Evolutionary conservation across 495 filamentous ascomycete species (phyloP).

Genomic region (Penicillium psychrofluorescens): DNA sequence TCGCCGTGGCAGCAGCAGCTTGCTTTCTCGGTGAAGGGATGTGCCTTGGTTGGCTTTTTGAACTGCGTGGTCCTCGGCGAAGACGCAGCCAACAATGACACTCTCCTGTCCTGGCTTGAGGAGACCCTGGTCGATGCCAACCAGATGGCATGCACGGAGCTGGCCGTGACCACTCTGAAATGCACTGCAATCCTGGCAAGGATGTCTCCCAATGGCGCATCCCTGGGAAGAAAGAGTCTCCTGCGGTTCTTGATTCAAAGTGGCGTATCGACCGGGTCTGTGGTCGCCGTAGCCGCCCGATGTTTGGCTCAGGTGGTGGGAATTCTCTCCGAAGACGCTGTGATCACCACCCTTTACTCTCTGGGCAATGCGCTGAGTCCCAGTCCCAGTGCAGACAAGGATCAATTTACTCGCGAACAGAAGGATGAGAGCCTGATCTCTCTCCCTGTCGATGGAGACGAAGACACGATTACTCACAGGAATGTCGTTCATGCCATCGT

Average conservation of each 20-base stretch:
- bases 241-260: conserved; percentile 80
- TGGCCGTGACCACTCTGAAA: conserved; percentile 72
- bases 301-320: conserved; percentile 74
- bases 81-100: conserved; percentile 68
- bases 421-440: conserved; percentile 72
- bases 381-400: conserved; percentile 35
- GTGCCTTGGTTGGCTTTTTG: conserved; percentile 73
- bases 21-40: conserved; percentile 77
- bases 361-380: conserved; percentile 87
- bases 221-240: conserved; percentile 71
- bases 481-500: conserved; percentile 87
- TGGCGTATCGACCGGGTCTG: conserved; percentile 49
- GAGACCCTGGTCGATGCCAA: conserved; percentile 64
- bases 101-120: conserved; percentile 83
- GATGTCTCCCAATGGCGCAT: conserved; percentile 61
- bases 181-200: conserved; percentile 75
- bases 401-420: conserved; percentile 32
- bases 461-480: conserved; percentile 66
- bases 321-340: conserved; percentile 78
- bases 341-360: conserved; percentile 91
- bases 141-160: conserved; percentile 68
- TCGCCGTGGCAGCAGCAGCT: conserved; percentile 83
- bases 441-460: conserved; percentile 59
- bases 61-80: conserved; percentile 76
- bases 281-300: conserved; percentile 66